phyloP scores from a whole-genome alignment of 2,329 filamentous ascomycete species.

The Cytospora leucostoma region DNA sequence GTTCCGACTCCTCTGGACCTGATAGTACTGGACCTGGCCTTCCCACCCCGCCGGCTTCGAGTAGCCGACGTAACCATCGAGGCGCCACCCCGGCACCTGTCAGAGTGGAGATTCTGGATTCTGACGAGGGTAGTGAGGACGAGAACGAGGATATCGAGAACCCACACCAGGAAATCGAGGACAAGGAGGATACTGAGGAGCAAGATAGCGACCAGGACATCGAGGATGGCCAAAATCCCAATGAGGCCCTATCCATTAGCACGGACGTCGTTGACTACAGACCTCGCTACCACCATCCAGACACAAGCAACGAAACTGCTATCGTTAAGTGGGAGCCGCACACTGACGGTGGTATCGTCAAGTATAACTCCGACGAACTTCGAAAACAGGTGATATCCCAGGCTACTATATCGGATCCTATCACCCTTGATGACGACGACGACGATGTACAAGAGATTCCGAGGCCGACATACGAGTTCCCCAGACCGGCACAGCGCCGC shows the following conservation, averaged over 20 bases:
- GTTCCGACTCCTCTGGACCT: not conserved
- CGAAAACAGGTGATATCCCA: not conserved
- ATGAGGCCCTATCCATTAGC: not conserved
- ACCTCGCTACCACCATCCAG: not conserved
- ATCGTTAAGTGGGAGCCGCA: not conserved
- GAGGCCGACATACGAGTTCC: no score
- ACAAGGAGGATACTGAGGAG: not conserved
- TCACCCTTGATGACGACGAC: conserved; percentile 2
- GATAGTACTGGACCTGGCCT: not conserved
- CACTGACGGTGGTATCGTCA: not conserved
- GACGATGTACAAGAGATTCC: conserved; percentile 1
- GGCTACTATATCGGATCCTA: not conserved
- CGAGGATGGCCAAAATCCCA: not conserved
- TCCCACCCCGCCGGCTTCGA: not conserved
- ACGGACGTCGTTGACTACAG: not conserved
- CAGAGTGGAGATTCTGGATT: not conserved
- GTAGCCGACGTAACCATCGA: not conserved
- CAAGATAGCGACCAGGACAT: not conserved
- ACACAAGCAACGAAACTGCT: not conserved
- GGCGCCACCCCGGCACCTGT: not conserved
- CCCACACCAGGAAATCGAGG: not conserved
- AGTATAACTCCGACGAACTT: not conserved
- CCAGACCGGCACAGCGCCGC: not conserved
- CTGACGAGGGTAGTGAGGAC: not conserved
- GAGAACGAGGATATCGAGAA: not conserved